Base-by-base conservation (phyloP, 495 filamentous ascomycete genomes). In the Daldinia grandis region DNA sequence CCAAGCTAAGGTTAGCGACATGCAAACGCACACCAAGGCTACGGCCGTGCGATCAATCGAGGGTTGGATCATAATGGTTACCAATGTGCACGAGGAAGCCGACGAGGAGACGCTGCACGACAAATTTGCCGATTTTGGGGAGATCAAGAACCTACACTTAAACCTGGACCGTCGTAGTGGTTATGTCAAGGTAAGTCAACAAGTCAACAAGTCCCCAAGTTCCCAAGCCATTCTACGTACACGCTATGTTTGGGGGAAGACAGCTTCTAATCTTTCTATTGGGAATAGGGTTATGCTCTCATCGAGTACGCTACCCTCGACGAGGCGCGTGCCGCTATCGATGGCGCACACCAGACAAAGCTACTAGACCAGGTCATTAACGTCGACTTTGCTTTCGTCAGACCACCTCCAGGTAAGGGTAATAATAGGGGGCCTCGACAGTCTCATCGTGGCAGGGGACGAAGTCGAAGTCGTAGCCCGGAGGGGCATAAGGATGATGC, bases 1-100 rank as follows among this genome's bases (percentile, higher is more conserved):
- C 72, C 80, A 71, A 69, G 79, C 85, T 67, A 89, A 89, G 73
- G 83, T 85, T 74, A 81, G 84, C 69, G 85, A 85, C 75, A 90
- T 89, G 82, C 89, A 91, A 76, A 97, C 95, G 51, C 84, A 88
- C 66, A 83, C 88, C 58, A 92, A 91, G 66, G 93, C 95, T 28
- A 93, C 92, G 5, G 96, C 95, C 14, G 96, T 99, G 58, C 93
- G 96, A 79, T 97, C 93, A 68, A 98, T 99, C 78, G 96, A 99
- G 79, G 96, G 96, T 71, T 99, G 96, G 96, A 98, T 99, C 80
- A 86, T 99, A 69, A 90, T 98, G 64, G 94, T 91, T 66, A 97
- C 94, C 19, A 98, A 98, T 78, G 93, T 98, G 42, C 95, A 99
- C 79, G 96, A 98, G 78, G 96, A 99, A 81, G 93, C 96, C 17